These are phyloP conservation scores for Fusarium albidum DNA, from an alignment of 2,329 filamentous ascomycete genomes.

Conservation along the genomic window DNA sequence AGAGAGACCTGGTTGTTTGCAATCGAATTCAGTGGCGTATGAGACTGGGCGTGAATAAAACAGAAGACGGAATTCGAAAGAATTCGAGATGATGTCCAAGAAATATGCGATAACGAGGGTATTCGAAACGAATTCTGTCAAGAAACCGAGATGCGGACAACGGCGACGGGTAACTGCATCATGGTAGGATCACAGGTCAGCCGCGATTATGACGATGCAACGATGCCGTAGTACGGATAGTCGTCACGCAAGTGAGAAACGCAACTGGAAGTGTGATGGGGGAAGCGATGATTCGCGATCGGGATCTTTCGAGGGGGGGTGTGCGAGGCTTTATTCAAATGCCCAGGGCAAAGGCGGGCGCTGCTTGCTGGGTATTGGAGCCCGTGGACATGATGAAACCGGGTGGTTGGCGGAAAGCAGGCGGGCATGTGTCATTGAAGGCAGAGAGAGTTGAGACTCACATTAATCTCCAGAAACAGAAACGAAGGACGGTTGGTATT, in stretches of 20 bases:
- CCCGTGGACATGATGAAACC: slow-evolving; percentile 25
- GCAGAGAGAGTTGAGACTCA: slow-evolving; percentile 46
- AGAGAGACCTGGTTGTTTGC: slow-evolving; percentile 21
- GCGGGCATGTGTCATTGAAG: slow-evolving; percentile 41
- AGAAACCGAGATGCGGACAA: slow-evolving; percentile 32
- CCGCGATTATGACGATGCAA: slow-evolving; percentile 21
- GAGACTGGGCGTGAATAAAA: slow-evolving; percentile 14
- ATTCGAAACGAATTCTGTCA: slow-evolving; percentile 37
- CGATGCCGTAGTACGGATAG: slow-evolving; percentile 22
- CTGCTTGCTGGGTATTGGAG: slow-evolving; percentile 20
- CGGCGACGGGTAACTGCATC: slow-evolving; percentile 41
- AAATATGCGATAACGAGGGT: slow-evolving; percentile 32
- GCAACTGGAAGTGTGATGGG: slow-evolving; percentile 4
- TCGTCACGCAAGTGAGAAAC: slow-evolving; percentile 20
- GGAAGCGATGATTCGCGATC: slow-evolving; percentile 8
- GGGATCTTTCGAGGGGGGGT: slow-evolving; percentile 22
- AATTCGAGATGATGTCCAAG: slow-evolving; percentile 30
- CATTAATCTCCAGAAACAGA: slow-evolving; percentile 46
- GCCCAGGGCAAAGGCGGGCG: slow-evolving; percentile 7
- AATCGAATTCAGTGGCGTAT: slow-evolving; percentile 27
- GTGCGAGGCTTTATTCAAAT: slow-evolving; percentile 33
- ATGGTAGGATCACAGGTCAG: slow-evolving; percentile 34
- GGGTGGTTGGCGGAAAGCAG: slow-evolving; percentile 42
- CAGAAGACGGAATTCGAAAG: slow-evolving; percentile 23
- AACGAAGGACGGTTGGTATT: slow-evolving; percentile 39